Percentiles rank a stretch among this genome's conserved stretches.
Evolutionary conservation across 208 protist species (phyloP).

Genomic region (Wallacemonas collosoma): DNA sequence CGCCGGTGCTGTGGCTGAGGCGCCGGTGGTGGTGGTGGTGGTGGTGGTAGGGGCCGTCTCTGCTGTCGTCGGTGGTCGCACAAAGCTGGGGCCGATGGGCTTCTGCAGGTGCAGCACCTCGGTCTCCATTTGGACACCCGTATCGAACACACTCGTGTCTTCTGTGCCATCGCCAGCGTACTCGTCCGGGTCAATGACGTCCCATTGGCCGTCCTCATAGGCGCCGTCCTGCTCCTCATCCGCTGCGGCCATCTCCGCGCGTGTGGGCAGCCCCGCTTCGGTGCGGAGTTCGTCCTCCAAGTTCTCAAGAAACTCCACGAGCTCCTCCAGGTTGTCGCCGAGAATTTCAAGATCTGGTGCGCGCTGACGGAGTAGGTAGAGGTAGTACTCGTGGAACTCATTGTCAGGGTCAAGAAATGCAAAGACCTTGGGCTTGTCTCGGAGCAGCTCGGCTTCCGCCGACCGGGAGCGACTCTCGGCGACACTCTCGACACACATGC

Average conservation of each 20-base stretch:
- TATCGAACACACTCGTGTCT: constrained; percentile 14
- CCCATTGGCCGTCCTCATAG: constrained; percentile 17
- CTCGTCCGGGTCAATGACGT: constrained; percentile 1
- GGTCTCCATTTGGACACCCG: constrained; percentile 79
- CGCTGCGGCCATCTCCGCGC: constrained; percentile 17
- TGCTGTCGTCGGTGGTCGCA: background rate
- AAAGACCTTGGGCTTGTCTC: constrained; percentile 72
- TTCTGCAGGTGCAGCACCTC: constrained; percentile 52
- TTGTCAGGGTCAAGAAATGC: constrained; percentile 83
- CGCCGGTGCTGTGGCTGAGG: background rate
- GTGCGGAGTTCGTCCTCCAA: constrained; percentile 69
- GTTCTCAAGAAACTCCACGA: constrained; percentile 64
- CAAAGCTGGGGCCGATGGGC: constrained; percentile 27
- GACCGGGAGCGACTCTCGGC: constrained; percentile 65
- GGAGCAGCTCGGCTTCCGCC: constrained; percentile 74
- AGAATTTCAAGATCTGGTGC: constrained; percentile 83
- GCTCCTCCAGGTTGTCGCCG: constrained; percentile 84
- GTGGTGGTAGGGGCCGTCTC: background rate
- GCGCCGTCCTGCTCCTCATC: constrained; percentile 14
- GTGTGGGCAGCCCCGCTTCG: constrained; percentile 48
- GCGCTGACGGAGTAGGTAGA: constrained; percentile 73
- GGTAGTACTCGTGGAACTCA: constrained; percentile 88
- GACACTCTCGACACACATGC: constrained; percentile 55
- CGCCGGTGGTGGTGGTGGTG: background rate
- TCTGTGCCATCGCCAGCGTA: constrained; percentile 33